Base-by-base conservation (phyloP, 441 rosid genomes). In the Pelargonium fulgidum region DNA sequence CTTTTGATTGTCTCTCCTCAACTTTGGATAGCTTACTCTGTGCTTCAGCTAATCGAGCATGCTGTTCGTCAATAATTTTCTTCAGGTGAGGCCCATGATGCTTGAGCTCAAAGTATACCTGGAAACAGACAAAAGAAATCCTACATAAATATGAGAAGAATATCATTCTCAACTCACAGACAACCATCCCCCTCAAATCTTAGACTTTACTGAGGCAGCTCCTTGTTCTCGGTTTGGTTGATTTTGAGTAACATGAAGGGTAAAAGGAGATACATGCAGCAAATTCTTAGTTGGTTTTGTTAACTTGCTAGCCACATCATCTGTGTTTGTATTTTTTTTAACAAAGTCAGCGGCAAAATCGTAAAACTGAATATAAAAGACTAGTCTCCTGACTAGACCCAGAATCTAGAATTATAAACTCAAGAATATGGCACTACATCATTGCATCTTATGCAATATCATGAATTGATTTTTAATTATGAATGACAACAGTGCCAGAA, bases 61-160 rank as follows among this genome's bases (percentile, higher is more conserved):
- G 86, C 80, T 86, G 96, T 70, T 86, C 93, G 63, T 89, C 92
- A 14, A 92, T 74, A 68, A 95, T 86, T 79, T 85, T 86, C 84
- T 86, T 89, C 77, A 89, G 72, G 73, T 89, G 97, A 66, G 97
- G 92, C 44, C 85, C 92, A 78, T 90, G 98, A 82, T 92, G 93
- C 83, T 90, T 86, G 76, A 90, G 81, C 88, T 89, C 96, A 71
- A 88, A 94, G 33, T 29, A 29, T 29, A 29, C 33, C 33, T 29
- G 33, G 33, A 29, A 29, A 29, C 33, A 3, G 1, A 29, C 33
- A 29, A 29, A 29, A 29, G 33, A 22, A 22, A 22, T 22, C 24
- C 24, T 22, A 0, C 24, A 22, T 22, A 22, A 22, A 22, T 22
- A 22, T 22, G 24, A 0, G 24, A 22, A 22, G 24, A 22, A 22